Conservation (phyloP, 306 rosid species). For the Sindora glabra region DNA sequence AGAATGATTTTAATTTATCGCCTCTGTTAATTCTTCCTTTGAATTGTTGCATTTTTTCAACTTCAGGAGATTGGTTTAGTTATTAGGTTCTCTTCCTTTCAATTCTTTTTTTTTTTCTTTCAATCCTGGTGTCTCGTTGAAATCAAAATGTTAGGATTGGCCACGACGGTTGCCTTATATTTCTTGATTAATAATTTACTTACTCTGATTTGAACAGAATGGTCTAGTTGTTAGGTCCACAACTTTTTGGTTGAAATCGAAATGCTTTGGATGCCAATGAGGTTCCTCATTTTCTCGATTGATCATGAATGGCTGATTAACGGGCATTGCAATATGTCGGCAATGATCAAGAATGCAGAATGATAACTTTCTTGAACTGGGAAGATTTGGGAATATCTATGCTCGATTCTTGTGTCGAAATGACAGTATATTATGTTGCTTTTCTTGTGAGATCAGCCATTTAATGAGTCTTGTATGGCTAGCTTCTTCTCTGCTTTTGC, state of each 20-base stretch:
- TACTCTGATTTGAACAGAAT: no score
- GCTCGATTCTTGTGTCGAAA: not conserved
- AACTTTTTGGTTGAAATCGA: conserved; percentile 7
- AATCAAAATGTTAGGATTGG: not conserved
- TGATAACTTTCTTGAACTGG: conserved; percentile 3
- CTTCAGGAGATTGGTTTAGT: not conserved
- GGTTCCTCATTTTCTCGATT: not conserved
- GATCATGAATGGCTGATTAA: not conserved
- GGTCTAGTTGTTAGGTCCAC: no score
- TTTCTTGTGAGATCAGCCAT: not conserved
- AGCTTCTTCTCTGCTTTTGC: not conserved
- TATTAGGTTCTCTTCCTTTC: not conserved
- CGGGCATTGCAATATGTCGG: not conserved
- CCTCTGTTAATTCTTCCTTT: not conserved
- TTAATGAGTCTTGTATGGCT: not conserved
- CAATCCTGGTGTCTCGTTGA: not conserved
- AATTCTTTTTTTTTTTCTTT: not conserved
- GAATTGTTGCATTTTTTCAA: not conserved
- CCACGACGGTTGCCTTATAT: no score
- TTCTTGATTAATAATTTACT: no score
- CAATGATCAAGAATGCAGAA: not conserved
- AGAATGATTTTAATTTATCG: not conserved
- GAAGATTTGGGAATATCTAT: not conserved
- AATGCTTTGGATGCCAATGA: not conserved
- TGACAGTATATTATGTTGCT: not conserved